These are phyloP conservation scores for Westerdykella ornata DNA, from an alignment of 2,329 filamentous ascomycete species.

Conservation along the genomic window DNA sequence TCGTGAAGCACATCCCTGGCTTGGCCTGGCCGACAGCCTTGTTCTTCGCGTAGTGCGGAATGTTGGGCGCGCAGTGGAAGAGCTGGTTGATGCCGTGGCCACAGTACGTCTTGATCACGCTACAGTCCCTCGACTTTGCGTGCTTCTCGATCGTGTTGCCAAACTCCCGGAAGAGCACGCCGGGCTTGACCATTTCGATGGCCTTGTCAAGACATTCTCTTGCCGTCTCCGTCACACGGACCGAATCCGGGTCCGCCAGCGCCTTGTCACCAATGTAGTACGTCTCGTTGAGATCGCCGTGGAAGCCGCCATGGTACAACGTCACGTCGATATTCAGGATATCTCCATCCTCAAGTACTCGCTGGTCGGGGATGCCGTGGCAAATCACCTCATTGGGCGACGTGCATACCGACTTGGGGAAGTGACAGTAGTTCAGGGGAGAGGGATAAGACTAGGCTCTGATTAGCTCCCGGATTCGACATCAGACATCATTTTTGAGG, in stretches of 20 bases:
- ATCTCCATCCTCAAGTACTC: conserved; percentile 80
- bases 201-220: conserved; percentile 85
- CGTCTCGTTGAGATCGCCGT: conserved; percentile 95
- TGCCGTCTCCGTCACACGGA: conserved; percentile 84
- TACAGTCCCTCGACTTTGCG: conserved; percentile 77
- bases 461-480: conserved; percentile 9
- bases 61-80: conserved; percentile 89
- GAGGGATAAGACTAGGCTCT: conserved; percentile 81
- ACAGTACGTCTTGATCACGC: conserved; percentile 91
- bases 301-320: conserved; percentile 88
- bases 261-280: conserved; percentile 95
- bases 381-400: conserved; percentile 97
- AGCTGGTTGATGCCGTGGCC: conserved; percentile 91
- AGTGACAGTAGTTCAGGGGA: conserved; percentile 88
- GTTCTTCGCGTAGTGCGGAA: conserved; percentile 97
- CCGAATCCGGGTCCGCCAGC: conserved; percentile 72
- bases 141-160: conserved; percentile 94
- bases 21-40: conserved; percentile 93
- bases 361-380: conserved; percentile 93
- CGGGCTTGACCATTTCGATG: conserved; percentile 88
- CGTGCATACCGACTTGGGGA: conserved; percentile 96
- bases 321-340: conserved; percentile 97
- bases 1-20: conserved; percentile 96
- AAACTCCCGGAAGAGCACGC: conserved; percentile 84
- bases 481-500: background rate